Percentiles rank a stretch among this genome's conserved stretches.
phyloP scores from a whole-genome alignment of 306 rosid genomes.

The Malus domestica region DNA sequence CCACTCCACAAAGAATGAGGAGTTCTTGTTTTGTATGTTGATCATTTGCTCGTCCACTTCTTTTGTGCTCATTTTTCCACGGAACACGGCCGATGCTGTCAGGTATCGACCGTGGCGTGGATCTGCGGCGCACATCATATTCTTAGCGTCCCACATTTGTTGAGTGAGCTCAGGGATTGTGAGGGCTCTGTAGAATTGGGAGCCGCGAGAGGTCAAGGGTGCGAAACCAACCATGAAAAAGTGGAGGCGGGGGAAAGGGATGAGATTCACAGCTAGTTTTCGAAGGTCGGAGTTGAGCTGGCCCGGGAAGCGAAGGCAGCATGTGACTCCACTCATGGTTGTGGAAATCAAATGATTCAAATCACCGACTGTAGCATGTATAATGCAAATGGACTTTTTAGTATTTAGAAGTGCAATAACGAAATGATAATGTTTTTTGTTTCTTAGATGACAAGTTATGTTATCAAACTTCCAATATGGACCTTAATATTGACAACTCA shows the following conservation, averaged over 20 bases:
- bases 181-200: slow-evolving; percentile 63
- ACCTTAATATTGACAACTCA: neutral
- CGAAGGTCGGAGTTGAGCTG: slow-evolving; percentile 89
- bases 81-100: slow-evolving; percentile 83
- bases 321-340: slow-evolving; percentile 92
- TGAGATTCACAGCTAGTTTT: slow-evolving; percentile 69
- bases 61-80: slow-evolving; percentile 86
- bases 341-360: slow-evolving; percentile 88
- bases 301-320: slow-evolving; percentile 87
- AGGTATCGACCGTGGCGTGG: slow-evolving; percentile 82
- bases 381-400: neutral
- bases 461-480: neutral
- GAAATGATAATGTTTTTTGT: neutral
- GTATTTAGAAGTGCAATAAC: neutral
- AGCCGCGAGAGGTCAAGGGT: slow-evolving; percentile 70
- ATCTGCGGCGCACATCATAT: slow-evolving; percentile 32
- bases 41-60: slow-evolving; percentile 84
- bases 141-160: slow-evolving; percentile 82
- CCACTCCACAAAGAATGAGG: slow-evolving; percentile 81
- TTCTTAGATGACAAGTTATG: neutral
- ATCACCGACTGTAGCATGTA: slow-evolving; percentile 61
- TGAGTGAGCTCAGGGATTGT: slow-evolving; percentile 90
- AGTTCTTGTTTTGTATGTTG: slow-evolving; percentile 86
- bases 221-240: slow-evolving; percentile 91
- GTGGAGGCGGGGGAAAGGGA: slow-evolving; percentile 78